Conservation (phyloP, 1,284 basidiomycete genomes). For the Termitomyces sp. region DNA sequence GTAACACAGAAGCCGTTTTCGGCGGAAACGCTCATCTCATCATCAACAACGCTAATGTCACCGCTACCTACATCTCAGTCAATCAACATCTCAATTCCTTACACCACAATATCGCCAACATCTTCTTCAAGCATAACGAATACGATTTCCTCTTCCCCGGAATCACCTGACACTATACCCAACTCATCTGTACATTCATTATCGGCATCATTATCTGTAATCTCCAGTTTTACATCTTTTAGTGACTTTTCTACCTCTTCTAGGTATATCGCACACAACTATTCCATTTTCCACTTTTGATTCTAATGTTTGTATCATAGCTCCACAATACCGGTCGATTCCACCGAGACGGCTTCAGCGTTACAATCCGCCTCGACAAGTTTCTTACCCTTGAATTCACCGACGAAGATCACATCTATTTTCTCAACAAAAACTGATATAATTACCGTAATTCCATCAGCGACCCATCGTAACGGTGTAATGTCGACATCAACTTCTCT, state of each 20-base stretch:
- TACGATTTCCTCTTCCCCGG: not conserved
- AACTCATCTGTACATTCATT: constrained; percentile 7
- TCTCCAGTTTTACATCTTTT: not conserved
- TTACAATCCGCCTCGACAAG: not conserved
- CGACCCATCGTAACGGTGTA: constrained; percentile 1
- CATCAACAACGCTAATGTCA: not conserved
- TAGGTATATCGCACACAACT: constrained; percentile 2
- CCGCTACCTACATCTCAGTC: not conserved
- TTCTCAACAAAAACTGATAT: not conserved
- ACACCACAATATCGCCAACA: not conserved
- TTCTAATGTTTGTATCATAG: not conserved
- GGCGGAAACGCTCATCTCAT: not conserved
- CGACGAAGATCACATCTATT: not conserved
- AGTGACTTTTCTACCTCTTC: too few species aligned
- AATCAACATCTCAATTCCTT: not conserved
- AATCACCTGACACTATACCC: constrained; percentile 5
- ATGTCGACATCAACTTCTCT: constrained; percentile 6
- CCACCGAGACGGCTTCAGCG: not conserved
- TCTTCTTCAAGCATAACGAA: constrained; percentile 1
- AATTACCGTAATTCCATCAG: not conserved
- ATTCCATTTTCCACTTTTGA: not conserved
- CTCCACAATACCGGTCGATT: not conserved
- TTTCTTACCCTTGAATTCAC: not conserved
- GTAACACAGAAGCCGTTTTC: not conserved
- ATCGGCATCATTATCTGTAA: constrained; percentile 2